A percentile compares a stretch with the other conserved stretches of the same genome.
Evolutionary conservation across 2,329 filamentous ascomycete genomes (phyloP).

Genomic region (Periconia sp.): DNA sequence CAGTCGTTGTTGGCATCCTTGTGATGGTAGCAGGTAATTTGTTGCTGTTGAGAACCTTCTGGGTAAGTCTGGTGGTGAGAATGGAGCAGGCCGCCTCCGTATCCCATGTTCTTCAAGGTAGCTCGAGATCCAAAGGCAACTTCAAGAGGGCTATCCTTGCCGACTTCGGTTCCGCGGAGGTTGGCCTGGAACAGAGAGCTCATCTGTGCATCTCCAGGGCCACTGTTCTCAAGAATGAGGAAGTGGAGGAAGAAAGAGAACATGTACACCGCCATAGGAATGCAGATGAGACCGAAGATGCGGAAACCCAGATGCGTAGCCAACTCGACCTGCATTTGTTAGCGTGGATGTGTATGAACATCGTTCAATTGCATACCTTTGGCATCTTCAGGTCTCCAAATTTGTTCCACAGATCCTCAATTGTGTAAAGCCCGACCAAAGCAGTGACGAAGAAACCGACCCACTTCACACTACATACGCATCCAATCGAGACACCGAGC

Average conservation of each 20-base stretch:
- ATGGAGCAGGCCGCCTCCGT: conserved; percentile 93
- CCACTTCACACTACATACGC: conserved; percentile 98
- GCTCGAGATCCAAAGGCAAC: conserved; percentile 86
- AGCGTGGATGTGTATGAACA: conserved; percentile 13
- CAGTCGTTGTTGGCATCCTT: conserved; percentile 99
- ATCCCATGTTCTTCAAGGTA: conserved; percentile 99
- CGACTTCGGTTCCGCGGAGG: conserved; percentile 89
- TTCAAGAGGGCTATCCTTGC: conserved; percentile 92
- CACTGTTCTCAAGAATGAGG: conserved; percentile 87
- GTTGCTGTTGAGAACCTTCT: conserved; percentile 91
- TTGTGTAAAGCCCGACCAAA: conserved; percentile 91
- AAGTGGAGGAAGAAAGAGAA: conserved; percentile 97
- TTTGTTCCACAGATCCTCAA: conserved; percentile 97
- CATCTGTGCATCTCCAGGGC: conserved; percentile 99
- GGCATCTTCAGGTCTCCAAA: conserved; percentile 95
- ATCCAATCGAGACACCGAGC: conserved; percentile 94
- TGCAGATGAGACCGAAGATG: conserved; percentile 83
- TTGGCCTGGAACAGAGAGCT: conserved; percentile 99
- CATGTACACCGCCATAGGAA: conserved; percentile 91
- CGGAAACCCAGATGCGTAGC: conserved; percentile 80
- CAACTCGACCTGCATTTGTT: conserved; percentile 61
- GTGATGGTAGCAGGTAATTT: conserved; percentile 99
- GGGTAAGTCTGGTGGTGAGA: conserved; percentile 97
- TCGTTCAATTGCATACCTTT: conserved; percentile 57
- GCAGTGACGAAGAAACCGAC: conserved; percentile 96